Conservation (phyloP, 176 grass and related monocot species). For the Saccharum officinarum region DNA sequence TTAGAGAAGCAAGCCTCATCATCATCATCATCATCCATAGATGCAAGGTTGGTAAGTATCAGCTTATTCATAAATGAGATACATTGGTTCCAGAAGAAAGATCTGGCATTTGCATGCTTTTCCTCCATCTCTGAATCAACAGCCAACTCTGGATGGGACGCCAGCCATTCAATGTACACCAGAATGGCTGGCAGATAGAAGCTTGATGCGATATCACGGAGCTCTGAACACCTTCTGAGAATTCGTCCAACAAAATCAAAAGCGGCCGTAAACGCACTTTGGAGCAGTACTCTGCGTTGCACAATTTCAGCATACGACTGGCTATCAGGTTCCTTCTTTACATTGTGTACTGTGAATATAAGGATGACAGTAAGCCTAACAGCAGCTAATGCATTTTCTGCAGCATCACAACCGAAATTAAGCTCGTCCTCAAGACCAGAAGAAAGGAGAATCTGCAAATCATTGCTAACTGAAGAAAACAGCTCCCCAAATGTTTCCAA, state of each 20-base stretch:
- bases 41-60: constrained; percentile 58
- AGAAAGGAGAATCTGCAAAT: constrained; percentile 81
- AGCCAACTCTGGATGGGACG: constrained; percentile 72
- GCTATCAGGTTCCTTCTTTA: constrained; percentile 64
- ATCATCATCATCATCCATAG: constrained; percentile 62
- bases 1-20: constrained; percentile 84
- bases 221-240: constrained; percentile 67
- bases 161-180: constrained; percentile 90
- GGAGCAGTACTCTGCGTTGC: constrained; percentile 73
- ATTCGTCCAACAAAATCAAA: constrained; percentile 81
- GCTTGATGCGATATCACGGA: constrained; percentile 72
- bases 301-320: constrained; percentile 84
- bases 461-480: constrained; percentile 50
- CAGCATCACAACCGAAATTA: constrained; percentile 69
- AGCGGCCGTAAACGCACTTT: constrained; percentile 74
- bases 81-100: constrained; percentile 90
- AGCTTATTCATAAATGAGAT: constrained; percentile 82
- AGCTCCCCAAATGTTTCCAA: constrained; percentile 91
- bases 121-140: constrained; percentile 65
- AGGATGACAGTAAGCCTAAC: constrained; percentile 70
- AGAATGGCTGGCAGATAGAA: constrained; percentile 74
- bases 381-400: constrained; percentile 68
- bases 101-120: constrained; percentile 68
- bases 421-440: constrained; percentile 70
- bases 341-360: constrained; percentile 94